Evolutionary conservation across 176 grass and related monocot genomes (phyloP).

Genomic region (Melocanna baccifera): DNA sequence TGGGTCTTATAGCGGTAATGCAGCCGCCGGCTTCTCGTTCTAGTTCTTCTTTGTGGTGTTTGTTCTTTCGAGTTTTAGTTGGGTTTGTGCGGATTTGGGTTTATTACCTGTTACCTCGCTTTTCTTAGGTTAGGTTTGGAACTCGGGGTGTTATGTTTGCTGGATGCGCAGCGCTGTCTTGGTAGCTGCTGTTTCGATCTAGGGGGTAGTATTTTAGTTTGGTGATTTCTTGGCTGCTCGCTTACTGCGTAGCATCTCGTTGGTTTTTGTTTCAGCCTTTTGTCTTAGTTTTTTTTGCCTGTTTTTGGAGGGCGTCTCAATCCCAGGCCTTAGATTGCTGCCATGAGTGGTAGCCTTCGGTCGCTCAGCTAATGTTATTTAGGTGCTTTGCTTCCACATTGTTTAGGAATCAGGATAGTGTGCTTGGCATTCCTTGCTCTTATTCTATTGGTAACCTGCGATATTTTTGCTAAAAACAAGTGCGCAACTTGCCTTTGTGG

Average conservation of each 20-base stretch:
- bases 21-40: neutral
- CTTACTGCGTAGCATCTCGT: neutral
- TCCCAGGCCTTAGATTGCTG: neutral
- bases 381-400: neutral
- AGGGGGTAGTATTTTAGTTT: neutral
- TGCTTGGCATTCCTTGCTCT: neutral
- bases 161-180: neutral
- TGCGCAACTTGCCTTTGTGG: neutral
- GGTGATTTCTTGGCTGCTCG: neutral
- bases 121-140: neutral
- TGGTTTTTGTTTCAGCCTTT: neutral
- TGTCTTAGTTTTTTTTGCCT: neutral
- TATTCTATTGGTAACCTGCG: neutral
- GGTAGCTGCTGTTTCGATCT: neutral
- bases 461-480: neutral
- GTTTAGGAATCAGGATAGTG: neutral
- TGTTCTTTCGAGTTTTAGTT: slow-evolving; percentile 5
- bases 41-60: neutral
- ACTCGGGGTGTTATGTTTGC: neutral
- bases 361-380: neutral
- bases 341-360: neutral
- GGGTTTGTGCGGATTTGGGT: neutral
- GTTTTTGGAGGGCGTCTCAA: neutral
- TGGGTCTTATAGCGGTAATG: neutral
- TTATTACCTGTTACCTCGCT: neutral